Base-by-base conservation (phyloP, 78 protist species). In the Cyanophora paradoxa region DNA sequence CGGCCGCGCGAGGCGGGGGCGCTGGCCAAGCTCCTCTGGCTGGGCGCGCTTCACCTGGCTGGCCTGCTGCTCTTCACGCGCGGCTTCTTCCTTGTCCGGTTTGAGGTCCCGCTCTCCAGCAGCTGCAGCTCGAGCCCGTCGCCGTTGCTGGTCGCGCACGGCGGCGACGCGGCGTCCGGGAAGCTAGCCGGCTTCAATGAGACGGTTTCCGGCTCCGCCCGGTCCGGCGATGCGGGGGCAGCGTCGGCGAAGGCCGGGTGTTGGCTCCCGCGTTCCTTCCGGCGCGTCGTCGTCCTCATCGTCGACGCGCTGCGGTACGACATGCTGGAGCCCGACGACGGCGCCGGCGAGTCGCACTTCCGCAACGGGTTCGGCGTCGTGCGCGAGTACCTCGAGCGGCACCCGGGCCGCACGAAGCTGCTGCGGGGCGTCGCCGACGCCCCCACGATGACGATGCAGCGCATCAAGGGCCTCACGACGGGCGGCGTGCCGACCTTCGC, bases 371-470 rank as follows among this genome's bases (percentile, higher is more conserved):
- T 52, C 24, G 44, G 30, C 34, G 6, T 54, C 20, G 57, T 48
- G 24, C 39, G 1, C 7, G 33, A 24, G 4, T 2, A 4, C 4
- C 59, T 78, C 8, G 28, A 37, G 0, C 31, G 28, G 0, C 28
- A 61, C 22, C 62, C 81, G 2, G 31, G 10, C 16, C 30, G 57
- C 39, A n/a, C 85, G 22, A 13, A 66, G 28, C 56, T 91, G 42
- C 87, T 44, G 52, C 33, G 31, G 39, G 86, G 82, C 57, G 57
- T 77, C 0, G 92, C 98, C 0, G 98, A 94, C 34, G 86, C 95
- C 22, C 98, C 98, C 3, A 94, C 98, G 19, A 87, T 92, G 13
- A 94, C 98, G 14, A 83, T 85, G 90, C 98, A 94, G 78, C 79
- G 98, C 8, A 76, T 94, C 50, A 94, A 92, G 70, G 89, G 65